Conservation (phyloP, 139 green algal species). For the Bryopsis sp. region DNA sequence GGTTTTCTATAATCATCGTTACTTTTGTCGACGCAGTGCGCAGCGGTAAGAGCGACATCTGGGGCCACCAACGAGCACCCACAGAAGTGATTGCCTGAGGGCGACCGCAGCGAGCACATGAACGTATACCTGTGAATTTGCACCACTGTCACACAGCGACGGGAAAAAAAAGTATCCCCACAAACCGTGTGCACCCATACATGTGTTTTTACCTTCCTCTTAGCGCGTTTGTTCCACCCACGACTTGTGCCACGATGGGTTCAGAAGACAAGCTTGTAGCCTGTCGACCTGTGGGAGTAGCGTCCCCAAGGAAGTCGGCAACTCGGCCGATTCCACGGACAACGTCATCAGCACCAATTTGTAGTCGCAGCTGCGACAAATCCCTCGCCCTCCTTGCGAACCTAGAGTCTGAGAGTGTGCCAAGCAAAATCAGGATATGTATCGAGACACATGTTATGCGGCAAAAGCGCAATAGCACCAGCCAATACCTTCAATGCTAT, state of each 20-base stretch:
- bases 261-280: background rate
- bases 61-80: background rate
- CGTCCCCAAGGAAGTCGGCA: background rate
- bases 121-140: background rate
- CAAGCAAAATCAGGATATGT: no score
- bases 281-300: background rate
- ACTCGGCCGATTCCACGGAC: no score
- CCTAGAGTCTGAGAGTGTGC: no score
- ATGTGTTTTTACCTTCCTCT: background rate
- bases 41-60: background rate
- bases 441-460: no score
- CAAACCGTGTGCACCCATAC: background rate
- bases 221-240: background rate
- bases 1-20: background rate
- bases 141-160: background rate
- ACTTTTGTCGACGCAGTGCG: background rate
- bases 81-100: background rate
- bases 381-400: no score
- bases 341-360: no score
- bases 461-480: no score
- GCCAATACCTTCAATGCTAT: no score
- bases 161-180: background rate
- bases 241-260: background rate
- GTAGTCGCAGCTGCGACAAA: no score
- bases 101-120: background rate